Evolutionary conservation across 2,329 filamentous ascomycete species (phyloP), one percentile per base, ranked within the genome.

Genomic region (Aspergillus sp.): DNA sequence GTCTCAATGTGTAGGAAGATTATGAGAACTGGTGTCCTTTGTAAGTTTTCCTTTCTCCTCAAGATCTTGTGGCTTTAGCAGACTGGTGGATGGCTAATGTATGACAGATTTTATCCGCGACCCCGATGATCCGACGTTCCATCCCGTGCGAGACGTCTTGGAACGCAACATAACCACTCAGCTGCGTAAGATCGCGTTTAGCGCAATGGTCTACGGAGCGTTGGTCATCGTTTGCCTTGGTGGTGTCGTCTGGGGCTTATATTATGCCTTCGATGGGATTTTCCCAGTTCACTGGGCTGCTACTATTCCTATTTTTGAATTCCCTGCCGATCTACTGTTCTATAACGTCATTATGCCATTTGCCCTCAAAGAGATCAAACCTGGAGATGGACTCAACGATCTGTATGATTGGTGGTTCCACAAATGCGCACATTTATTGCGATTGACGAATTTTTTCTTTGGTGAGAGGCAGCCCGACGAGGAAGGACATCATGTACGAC

Each of bases 1-100:
- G 93, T 98, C 15, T 94, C 90, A 48, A 97, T 98, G 90, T 98
- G 93, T 69, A 85, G 93, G 53, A 96, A 95, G 73, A 95, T 97
- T 50, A 88, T 98, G 85, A 85, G 93, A 53, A 89, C 83, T 57
- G 93, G 93, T 45, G 93, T 98, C 37, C 76, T 98, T 50, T 97
- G 85, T 88, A 75, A 79, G 84, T 78, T 41, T 25, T 20, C n/a
- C 17, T 19, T 13, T 23, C 7, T 15, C 20, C 20, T 15, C n/a
- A n/a, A 7, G 17, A 6, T 23, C 13, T 10, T 19, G 5, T 23
- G 15, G 22, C 19, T 44, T 38, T 25, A 33, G 13, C 7, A 23
- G 39, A n/a, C 20, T 22, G 5, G 7, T 47, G 15, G 19, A 27
- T 3, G 17, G 44, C 49, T 49, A 17, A 44, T 38, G 19, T 32